A percentile compares a stretch with the other conserved stretches of the same genome.
phyloP scores from a whole-genome alignment of 2,329 filamentous ascomycete species.

The Pezicula radicicola region DNA sequence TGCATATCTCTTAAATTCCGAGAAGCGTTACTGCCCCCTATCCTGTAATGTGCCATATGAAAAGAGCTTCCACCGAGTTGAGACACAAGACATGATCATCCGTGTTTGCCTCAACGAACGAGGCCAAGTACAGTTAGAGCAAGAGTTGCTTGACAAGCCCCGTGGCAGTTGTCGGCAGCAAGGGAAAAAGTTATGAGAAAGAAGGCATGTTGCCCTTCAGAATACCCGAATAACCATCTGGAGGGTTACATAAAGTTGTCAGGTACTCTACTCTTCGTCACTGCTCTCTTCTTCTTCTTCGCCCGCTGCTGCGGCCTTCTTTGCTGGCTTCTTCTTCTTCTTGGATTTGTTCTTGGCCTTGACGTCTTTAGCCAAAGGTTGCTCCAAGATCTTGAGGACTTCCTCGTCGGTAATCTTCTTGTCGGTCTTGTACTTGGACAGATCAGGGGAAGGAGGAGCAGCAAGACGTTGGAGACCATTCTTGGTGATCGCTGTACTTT shows the following conservation, averaged over 20 bases:
- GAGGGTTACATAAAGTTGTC: neutral
- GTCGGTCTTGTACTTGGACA: slow-evolving; percentile 84
- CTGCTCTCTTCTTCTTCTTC: slow-evolving; percentile 28
- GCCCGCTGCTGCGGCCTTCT: slow-evolving; percentile 36
- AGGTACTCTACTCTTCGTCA: slow-evolving; percentile 34
- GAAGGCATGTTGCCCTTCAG: neutral
- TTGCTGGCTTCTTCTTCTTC: slow-evolving; percentile 58
- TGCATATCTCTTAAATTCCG: slow-evolving; percentile 20
- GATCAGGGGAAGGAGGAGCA: slow-evolving; percentile 70
- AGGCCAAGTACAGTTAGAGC: slow-evolving; percentile 13
- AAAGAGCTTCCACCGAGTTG: neutral
- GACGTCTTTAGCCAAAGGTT: slow-evolving; percentile 80
- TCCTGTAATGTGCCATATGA: neutral
- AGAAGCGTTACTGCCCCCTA: slow-evolving; percentile 15
- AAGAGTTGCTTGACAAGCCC: slow-evolving; percentile 17
- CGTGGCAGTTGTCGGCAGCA: slow-evolving; percentile 17
- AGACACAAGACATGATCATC: slow-evolving; percentile 2
- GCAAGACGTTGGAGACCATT: slow-evolving; percentile 89
- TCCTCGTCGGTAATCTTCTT: slow-evolving; percentile 98
- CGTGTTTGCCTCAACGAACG: slow-evolving; percentile 6
- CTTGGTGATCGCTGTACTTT: slow-evolving; percentile 80
- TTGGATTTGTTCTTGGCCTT: slow-evolving; percentile 93
- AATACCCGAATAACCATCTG: neutral
- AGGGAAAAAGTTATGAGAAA: slow-evolving; percentile 1
- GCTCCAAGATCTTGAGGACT: slow-evolving; percentile 89